Base-by-base conservation (phyloP, 1,284 basidiomycete species). In the Fomitopsis schrenkii region DNA sequence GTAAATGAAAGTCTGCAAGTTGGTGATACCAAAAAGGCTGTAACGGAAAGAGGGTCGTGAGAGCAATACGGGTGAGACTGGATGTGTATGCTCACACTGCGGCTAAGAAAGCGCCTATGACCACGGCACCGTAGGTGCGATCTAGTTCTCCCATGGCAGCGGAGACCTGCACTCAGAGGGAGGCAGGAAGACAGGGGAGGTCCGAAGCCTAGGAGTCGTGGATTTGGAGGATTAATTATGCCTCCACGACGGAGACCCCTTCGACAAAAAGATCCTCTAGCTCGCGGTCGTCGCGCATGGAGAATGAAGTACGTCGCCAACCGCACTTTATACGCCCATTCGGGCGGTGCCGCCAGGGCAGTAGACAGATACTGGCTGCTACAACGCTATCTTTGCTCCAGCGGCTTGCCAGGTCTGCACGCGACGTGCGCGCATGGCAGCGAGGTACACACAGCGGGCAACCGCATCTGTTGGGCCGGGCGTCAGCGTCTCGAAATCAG, bases 11-110 rank as follows among this genome's bases (percentile, higher is more conserved):
- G 73, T 70, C 60, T 80, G 79, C 2, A 79, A 70, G 58, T 74
- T 73, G 3, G 77, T 77, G 35, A 77, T 67, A 2, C 78, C 77
- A 59, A 76, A 79, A 3, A 79, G 67, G n/a, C 77, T 80, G 57
- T 30, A 28, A n/a, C 2, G 17, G 9, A n/a, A 19, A 28, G 5
- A 41, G 22, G 22, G 22, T 22, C 10, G 8, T 59, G 35, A 53
- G 28, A 36, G 3, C 17, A 50, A 15, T 36, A 10, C 33, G 17
- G 28, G 28, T 36, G 33, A 15, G 33, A 22, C 33, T 30, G 19
- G 28, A 33, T 17, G 35, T 19, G 17, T 1, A 26, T 15, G 62
- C 66, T 38, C 50, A 70, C 68, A 68, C 59, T 10, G 67, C 65
- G 33, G 68, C 66, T 1, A 67, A 35, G 41, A 70, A 65, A n/a